Percentiles rank a stretch among this genome's conserved stretches.
phyloP scores from a whole-genome alignment of 176 grass and related monocot species.

The Carex scoparia region DNA sequence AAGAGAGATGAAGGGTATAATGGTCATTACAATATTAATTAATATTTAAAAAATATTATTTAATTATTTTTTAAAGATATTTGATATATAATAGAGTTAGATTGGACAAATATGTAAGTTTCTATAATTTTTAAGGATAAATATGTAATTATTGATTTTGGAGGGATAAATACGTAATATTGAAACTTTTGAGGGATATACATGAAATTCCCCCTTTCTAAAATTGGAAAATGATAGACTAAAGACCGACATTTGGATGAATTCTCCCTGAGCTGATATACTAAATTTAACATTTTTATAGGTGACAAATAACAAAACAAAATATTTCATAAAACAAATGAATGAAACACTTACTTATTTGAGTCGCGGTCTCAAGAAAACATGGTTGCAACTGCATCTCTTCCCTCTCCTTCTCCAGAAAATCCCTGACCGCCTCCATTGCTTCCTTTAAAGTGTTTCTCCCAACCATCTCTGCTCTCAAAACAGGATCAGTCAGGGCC shows the following conservation, averaged over 20 bases:
- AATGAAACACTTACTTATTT: not conserved
- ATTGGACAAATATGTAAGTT: too few species aligned
- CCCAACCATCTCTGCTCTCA: not conserved
- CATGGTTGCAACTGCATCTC: constrained; percentile 1
- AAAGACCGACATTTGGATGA: not conserved
- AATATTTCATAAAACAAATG: not conserved
- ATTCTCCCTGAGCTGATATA: not conserved
- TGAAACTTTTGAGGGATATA: too few species aligned
- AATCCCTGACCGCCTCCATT: constrained; percentile 13
- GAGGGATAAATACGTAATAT: too few species aligned
- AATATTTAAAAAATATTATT: too few species aligned
- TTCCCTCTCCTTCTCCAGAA: constrained; percentile 2
- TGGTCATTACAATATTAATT: too few species aligned
- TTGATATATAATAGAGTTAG: too few species aligned
- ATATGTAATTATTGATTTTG: too few species aligned
- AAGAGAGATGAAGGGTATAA: too few species aligned
- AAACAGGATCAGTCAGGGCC: not conserved
- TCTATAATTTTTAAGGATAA: too few species aligned
- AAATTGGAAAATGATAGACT: not conserved
- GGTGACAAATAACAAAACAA: not conserved
- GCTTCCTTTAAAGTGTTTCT: constrained; percentile 2
- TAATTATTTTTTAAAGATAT: too few species aligned
- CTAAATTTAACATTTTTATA: not conserved
- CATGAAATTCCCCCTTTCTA: not conserved
- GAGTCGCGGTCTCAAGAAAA: not conserved